These are phyloP conservation scores for Paraurostyla sp. DNA, from an alignment of 73 alveolate species.

Conservation along the genomic window DNA sequence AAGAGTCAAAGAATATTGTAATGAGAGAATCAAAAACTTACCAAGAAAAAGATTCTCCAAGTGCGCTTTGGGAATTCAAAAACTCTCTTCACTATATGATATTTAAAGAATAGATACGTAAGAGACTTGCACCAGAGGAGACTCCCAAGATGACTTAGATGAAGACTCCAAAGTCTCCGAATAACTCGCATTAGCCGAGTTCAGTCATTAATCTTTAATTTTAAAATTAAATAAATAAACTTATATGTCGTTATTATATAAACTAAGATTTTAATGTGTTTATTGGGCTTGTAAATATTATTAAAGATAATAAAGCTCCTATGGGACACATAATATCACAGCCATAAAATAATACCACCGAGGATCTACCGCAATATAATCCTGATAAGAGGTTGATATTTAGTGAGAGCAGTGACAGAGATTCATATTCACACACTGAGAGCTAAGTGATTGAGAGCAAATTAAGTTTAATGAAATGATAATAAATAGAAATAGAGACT, in stretches of 20 bases:
- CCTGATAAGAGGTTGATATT: no score
- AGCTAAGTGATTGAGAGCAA: no score
- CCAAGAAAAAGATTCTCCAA: conserved; percentile 70
- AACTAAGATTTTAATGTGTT: no score
- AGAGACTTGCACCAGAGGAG: conserved; percentile 47
- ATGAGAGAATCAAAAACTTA: background rate
- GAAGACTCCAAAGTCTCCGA: conserved; percentile 71
- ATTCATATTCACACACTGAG: no score
- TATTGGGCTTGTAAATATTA: no score
- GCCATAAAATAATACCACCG: no score
- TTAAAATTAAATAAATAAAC: background rate
- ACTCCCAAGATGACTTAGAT: conserved; percentile 62
- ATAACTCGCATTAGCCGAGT: conserved; percentile 54
- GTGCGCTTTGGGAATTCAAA: conserved; percentile 71
- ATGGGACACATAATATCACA: no score
- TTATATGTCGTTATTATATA: background rate
- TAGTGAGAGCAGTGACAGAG: no score
- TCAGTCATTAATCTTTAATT: background rate
- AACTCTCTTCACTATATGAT: conserved; percentile 53
- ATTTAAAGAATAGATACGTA: conserved; percentile 14
- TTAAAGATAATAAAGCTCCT: no score
- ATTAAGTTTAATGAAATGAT: no score
- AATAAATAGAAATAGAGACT: no score
- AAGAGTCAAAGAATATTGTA: background rate
- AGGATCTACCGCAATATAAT: no score